A percentile compares a stretch with the other conserved stretches of the same genome.
These are phyloP conservation scores for Dysphania ambrosioides DNA, from an alignment of 148 eudicot genomes.

Conservation along the genomic window DNA sequence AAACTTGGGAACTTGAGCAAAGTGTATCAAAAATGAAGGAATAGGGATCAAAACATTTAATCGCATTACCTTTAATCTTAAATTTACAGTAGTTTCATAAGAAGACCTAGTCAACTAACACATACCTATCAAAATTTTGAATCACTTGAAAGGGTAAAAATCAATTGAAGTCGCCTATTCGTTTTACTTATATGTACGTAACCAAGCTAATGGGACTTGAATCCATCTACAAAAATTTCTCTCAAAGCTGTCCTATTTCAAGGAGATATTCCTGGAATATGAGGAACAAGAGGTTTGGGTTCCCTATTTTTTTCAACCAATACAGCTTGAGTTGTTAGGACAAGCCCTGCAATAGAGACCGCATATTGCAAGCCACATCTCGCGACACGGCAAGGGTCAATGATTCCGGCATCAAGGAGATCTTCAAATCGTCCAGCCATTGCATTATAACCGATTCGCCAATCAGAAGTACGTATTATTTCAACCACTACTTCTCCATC, in stretches of 20 bases:
- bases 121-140: slow-evolving; percentile 13
- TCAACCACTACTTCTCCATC: slow-evolving; percentile 85
- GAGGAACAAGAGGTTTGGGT: slow-evolving; percentile 62
- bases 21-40: neutral
- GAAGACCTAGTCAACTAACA: neutral
- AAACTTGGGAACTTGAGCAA: neutral
- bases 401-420: slow-evolving; percentile 66
- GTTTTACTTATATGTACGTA: neutral
- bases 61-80: neutral
- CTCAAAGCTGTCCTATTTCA: neutral
- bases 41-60: neutral
- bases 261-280: slow-evolving; percentile 64
- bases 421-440: slow-evolving; percentile 73
- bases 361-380: slow-evolving; percentile 82
- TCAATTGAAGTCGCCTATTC: neutral
- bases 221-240: neutral
- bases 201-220: neutral
- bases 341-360: slow-evolving; percentile 75
- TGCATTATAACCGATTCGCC: slow-evolving; percentile 76
- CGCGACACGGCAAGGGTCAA: slow-evolving; percentile 82
- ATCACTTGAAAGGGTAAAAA: neutral
- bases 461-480: slow-evolving; percentile 47
- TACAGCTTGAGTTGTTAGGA: slow-evolving; percentile 86
- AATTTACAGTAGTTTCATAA: slow-evolving; percentile 1
- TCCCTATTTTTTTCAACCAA: slow-evolving; percentile 61